Evolutionary conservation across 805 yeast species (phyloP), one percentile per base, ranked within the genome.

Genomic region (Candida golubevii): DNA sequence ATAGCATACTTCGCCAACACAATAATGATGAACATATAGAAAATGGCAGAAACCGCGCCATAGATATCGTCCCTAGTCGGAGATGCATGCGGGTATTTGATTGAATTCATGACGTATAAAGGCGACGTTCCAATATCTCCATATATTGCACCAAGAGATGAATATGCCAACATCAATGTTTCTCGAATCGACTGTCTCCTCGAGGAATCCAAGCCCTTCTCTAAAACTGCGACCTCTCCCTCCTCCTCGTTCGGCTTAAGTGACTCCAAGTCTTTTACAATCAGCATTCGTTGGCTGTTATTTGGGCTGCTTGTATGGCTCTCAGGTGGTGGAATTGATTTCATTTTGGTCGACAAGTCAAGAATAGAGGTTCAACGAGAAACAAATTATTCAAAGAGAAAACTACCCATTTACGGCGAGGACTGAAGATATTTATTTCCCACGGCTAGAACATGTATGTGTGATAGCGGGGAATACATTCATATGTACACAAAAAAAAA

Each of bases 91-190:
- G 55, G 52, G 47, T 58, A 64, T 33, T 53, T 59, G 44, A 65
- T 58, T 29, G 69, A 58, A 39, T 72, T 65, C 51, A 70, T 56
- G 9, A 71, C 74, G 57, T 80, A 80, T 42, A 80, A 59, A 3
- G 85, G 85, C 9, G 82, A 76, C 4, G 85, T 79, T 27, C 82
- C 83, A 45, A 80, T 64, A 59, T 80, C 84, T 40, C 85, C 83
- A 55, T 79, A 80, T 34, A 79, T 77, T n/a, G 80, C 79, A 18
- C 85, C 85, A 33, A 80, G 62, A 5, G 79, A 72, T n/a, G 69
- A 60, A 49, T 70, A 73, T 1, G 72, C 63, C 30, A 72, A 46
- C 36, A 57, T 37, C n/a, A 58, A 44, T 6, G 60, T 46, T 13
- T 44, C 47, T 26, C 30, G 29, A 28, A 38, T 26, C 2, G 46